A percentile compares a stretch with the other conserved stretches of the same genome.
These are phyloP conservation scores for Backusella tuberculispora DNA, from an alignment of 192 early-diverging fungal species.

Conservation along the genomic window DNA sequence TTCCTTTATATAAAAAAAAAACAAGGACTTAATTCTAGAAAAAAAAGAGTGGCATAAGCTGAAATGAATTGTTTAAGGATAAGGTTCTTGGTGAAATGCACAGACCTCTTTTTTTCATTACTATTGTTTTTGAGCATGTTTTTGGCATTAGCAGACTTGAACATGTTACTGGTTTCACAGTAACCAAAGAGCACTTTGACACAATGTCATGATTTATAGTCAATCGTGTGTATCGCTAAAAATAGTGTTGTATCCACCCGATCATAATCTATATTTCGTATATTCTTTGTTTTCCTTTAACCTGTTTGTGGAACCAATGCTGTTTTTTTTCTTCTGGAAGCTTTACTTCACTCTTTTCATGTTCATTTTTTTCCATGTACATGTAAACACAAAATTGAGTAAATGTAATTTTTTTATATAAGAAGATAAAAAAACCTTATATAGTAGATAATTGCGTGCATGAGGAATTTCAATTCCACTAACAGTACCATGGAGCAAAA, in stretches of 20 bases:
- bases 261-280: too few relatives aligned
- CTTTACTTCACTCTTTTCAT: neutral
- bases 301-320: neutral
- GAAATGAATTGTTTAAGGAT: too few relatives aligned
- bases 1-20: neutral
- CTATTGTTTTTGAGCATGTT: too few relatives aligned
- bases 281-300: neutral
- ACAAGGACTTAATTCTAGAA: neutral
- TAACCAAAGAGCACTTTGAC: too few relatives aligned
- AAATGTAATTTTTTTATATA: neutral
- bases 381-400: neutral
- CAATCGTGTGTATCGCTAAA: too few relatives aligned
- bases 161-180: too few relatives aligned
- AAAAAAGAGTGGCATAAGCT: too few relatives aligned
- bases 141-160: too few relatives aligned
- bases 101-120: neutral
- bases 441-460: too few relatives aligned
- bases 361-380: neutral
- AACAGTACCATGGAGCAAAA: neutral
- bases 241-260: too few relatives aligned
- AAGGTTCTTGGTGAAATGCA: neutral
- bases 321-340: neutral
- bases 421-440: neutral
- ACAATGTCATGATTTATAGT: too few relatives aligned
- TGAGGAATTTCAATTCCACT: too few relatives aligned